phyloP scores from a whole-genome alignment of 2,329 filamentous ascomycete genomes.

The Fusarium nisikadoi region DNA sequence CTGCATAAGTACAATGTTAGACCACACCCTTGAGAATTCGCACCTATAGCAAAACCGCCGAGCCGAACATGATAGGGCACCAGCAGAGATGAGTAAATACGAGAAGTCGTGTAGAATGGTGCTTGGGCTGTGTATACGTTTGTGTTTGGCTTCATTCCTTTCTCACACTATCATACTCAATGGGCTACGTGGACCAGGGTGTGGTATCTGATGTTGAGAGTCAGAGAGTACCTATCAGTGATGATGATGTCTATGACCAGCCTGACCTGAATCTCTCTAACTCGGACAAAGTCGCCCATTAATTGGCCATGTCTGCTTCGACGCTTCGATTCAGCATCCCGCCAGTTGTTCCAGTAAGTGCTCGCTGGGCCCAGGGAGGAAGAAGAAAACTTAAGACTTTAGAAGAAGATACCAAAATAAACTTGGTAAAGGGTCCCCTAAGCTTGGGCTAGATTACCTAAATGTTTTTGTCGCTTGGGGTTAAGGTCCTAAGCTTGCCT shows the following conservation, averaged over 20 bases:
- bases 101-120: slow-evolving; percentile 16
- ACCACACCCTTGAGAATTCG: not conserved
- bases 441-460: too few species aligned
- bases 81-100: not conserved
- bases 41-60: not conserved
- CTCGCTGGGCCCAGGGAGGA: not conserved
- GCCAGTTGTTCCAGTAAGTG: slow-evolving; percentile 21
- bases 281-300: not conserved
- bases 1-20: not conserved
- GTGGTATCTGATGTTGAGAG: slow-evolving; percentile 9
- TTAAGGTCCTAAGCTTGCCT: too few species aligned
- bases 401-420: too few species aligned
- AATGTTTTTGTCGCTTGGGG: too few species aligned
- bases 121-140: slow-evolving; percentile 7
- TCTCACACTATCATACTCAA: slow-evolving; percentile 1
- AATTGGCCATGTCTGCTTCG: slow-evolving; percentile 24
- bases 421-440: too few species aligned
- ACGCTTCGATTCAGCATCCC: slow-evolving; percentile 9
- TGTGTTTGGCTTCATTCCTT: slow-evolving; percentile 10
- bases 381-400: too few species aligned
- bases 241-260: slow-evolving; percentile 6
- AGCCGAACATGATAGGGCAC: not conserved
- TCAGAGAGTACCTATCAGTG: not conserved
- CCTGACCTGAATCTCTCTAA: slow-evolving; percentile 8
- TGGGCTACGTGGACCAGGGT: not conserved